Evolutionary conservation across 306 rosid genomes (phyloP), one percentile per base, ranked within the genome.

Genomic region (Astragalus membranaceus): DNA sequence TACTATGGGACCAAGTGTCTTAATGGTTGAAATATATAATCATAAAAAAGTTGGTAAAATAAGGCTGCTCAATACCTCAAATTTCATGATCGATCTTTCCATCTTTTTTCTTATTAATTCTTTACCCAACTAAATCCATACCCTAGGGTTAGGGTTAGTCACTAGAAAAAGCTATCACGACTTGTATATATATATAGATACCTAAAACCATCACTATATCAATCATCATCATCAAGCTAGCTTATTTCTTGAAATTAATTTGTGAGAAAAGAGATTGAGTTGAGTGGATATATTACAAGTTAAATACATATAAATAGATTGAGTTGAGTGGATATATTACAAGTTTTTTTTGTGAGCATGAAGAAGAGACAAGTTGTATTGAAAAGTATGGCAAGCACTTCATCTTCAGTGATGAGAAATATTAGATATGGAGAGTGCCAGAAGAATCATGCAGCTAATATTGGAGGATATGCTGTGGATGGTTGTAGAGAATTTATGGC

Each of bases 401-500:
- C 98, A 15, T 90, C 98, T 26, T 85, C 92, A 3, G 69, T 70
- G 65, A 78, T 72, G 7, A 80, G 94, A 61, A 88, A 74, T n/a
- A 78, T 90, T 33, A 41, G 92, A 76, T 93, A 93, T 30, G 85
- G 89, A 0, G 98, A 90, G 81, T 93, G 98, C 63, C 94, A 81
- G 53, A 93, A 90, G 90, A 93, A 93, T 66, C 97, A 93, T 52
- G 98, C 98, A 1, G 98, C 98, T 0, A 87, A 82, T 41, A 84
- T 84, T 1, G 98, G 98, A 61, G 98, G 98, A 3, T 88, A 93
- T 52, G 97, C 98, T 1, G 80, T 90, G 56, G 98, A 93, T 68
- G 98, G 98, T 0, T 93, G 98, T 82, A 78, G 90, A 9, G 98
- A 93, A 29, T 90, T 93, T 81, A 79, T 93, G 91, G 97, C 98